Base-by-base conservation (phyloP, 2,329 filamentous ascomycete species). In the Fusarium sp. region DNA sequence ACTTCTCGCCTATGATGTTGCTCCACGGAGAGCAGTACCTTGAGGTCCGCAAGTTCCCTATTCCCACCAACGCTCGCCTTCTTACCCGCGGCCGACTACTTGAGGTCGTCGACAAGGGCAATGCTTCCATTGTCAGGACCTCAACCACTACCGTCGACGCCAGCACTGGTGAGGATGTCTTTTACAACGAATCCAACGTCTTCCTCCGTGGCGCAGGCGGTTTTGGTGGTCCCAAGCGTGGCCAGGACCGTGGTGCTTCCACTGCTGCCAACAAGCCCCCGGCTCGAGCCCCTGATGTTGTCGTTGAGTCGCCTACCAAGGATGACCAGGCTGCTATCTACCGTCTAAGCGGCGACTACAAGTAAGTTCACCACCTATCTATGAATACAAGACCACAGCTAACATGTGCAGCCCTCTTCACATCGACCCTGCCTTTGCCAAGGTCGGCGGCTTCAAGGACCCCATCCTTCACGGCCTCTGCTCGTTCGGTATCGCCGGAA, bases 21-120 rank as follows among this genome's bases (percentile, higher is more conserved):
- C 90, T 99, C 24, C 95, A 99, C 81, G 95, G 95, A 74, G 95
- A 99, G 83, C 95, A 99, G 79, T 99, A 93, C 80, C 91, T 99
- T 65, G 95, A 99, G 80, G 86, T 99, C 73, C 88, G 89, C 75
- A 92, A 94, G 78, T 96, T 88, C 81, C 95, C 95, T 36, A 91
- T 98, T 71, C 94, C 94, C 32, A 97, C 93, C 29, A 85, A 88
- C 52, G 93, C 86, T 46, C 89, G 87, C 54, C 88, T 96, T 45
- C 77, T 91, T 70, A 92, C 90, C 54, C 87, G 88, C 73, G 90
- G 88, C 58, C 89, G 88, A 76, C 88, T 99, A 55, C 86, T 99
- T 61, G 95, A 99, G 77, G 94, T 98, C 9, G 86, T 97, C 43
- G 95, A 99, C 83, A 99, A 98, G 85, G 94, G 94, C 72, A 90